phyloP scores from a whole-genome alignment of 1,284 basidiomycete genomes.

The Leccinum subrobustum region DNA sequence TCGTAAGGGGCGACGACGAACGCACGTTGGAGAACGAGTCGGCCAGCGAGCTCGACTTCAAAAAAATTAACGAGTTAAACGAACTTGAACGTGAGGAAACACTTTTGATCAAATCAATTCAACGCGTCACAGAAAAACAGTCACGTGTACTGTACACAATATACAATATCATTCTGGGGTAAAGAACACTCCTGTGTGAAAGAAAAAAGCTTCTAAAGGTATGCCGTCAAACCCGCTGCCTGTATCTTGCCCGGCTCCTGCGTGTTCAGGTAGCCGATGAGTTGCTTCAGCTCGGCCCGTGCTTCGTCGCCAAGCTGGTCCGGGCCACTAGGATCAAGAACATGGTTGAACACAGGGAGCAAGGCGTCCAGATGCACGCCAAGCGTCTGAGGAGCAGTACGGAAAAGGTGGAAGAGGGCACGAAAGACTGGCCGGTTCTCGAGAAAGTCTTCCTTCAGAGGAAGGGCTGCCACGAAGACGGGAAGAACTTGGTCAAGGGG shows the following conservation, averaged over 20 bases:
- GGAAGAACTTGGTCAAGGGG: slow-evolving; percentile 93
- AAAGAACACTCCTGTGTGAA: slow-evolving; percentile 1
- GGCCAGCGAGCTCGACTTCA: slow-evolving; percentile 53
- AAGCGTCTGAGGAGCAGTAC: slow-evolving; percentile 43
- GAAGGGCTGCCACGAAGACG: slow-evolving; percentile 79
- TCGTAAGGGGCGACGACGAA: slow-evolving; percentile 42
- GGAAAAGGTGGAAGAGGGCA: slow-evolving; percentile 88
- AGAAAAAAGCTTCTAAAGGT: slow-evolving; percentile 40
- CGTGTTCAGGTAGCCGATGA: slow-evolving; percentile 74
- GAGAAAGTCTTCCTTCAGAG: slow-evolving; percentile 85
- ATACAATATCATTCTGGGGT: not conserved
- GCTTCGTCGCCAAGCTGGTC: slow-evolving; percentile 82
- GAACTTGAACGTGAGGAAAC: slow-evolving; percentile 1
- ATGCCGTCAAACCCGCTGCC: slow-evolving; percentile 65
- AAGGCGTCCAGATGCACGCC: too few species aligned
- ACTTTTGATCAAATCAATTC: not conserved
- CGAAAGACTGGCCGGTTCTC: slow-evolving; percentile 92
- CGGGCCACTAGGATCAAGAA: slow-evolving; percentile 70
- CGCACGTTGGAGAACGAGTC: slow-evolving; percentile 48
- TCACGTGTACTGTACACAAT: slow-evolving; percentile 33
- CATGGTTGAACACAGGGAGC: slow-evolving; percentile 47
- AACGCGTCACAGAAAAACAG: slow-evolving; percentile 19
- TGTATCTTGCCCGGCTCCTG: slow-evolving; percentile 76
- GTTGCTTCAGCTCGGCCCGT: slow-evolving; percentile 69
- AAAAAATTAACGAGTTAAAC: slow-evolving; percentile 7